Evolutionary conservation across 192 early-diverging fungal genomes (phyloP), one percentile per base, ranked within the genome.

Genomic region (Chytriomyces hyalinus): DNA sequence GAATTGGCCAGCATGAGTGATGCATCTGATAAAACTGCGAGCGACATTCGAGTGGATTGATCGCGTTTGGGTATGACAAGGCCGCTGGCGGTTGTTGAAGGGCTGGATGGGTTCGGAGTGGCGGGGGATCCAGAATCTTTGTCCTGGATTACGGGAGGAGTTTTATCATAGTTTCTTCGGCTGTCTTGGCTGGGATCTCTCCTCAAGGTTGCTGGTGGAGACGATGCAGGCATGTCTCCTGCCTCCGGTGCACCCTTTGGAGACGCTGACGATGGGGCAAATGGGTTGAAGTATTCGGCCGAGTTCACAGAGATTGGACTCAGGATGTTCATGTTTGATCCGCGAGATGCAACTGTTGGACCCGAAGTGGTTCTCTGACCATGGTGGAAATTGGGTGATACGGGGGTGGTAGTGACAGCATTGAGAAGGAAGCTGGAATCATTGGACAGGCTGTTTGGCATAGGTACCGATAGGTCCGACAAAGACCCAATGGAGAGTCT

Each of bases 21-120:
- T 2, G 53, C 13, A 57, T 57, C 53, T 20, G 53, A 57, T 57
- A 57, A 20, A 57, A 57, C 20, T 57, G 53, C 53, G 53, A 20
- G 15, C 13, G 53, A 57, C 53, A 57, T n/a, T 20, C 53, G 53
- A n/a, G 53, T 62, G 10, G 71, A 73, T 45, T 73, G 71, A 20
- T n/a, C 60, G 6, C 71, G 71, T n/a, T 63, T 61, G 11, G 71
- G 71, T 24, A 73, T 63, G 15, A 73, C 59, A 6, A 73, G 71
- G 9, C 7, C 9, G n/a, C 9, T 28, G 8, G 36, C 53, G 17
- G 24, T 57, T 57, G 53, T 57, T 57, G 20, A 36, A 36, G 13
- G 13, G 53, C 13, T 20, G 53, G 53, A 57, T 57, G 20, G 15
- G 20, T 57, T 57, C 15, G 20, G 20, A 57, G 53, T n/a, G 53